phyloP scores from a whole-genome alignment of 306 rosid species.

The Fragaria iinumae region DNA sequence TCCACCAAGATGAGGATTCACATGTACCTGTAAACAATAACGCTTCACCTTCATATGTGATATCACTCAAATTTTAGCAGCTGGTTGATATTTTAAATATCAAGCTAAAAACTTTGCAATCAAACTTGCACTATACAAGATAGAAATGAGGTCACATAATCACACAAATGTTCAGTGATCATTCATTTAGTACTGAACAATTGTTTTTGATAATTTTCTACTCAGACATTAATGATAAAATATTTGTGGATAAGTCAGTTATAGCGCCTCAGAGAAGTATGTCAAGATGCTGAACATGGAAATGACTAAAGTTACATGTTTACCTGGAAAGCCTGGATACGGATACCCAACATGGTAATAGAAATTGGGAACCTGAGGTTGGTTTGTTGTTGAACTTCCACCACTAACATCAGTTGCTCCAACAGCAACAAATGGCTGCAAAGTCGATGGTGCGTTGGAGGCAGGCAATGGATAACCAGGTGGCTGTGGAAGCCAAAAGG shows the following conservation, averaged over 20 bases:
- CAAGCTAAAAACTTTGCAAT: neutral
- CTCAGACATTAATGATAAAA: neutral
- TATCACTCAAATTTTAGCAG: constrained; percentile 1
- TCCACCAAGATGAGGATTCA: constrained; percentile 45
- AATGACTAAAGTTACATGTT: constrained; percentile 18
- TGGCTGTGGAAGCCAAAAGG: constrained; percentile 38
- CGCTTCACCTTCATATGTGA: constrained; percentile 10
- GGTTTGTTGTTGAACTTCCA: constrained; percentile 36
- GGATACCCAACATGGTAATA: constrained; percentile 42
- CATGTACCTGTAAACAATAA: constrained; percentile 44
- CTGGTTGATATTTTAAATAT: neutral
- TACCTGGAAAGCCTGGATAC: constrained; percentile 48
- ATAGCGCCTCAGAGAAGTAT: neutral
- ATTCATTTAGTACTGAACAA: neutral
- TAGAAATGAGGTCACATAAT: neutral
- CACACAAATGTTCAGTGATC: neutral
- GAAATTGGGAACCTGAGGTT: constrained; percentile 37
- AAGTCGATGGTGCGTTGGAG: constrained; percentile 23
- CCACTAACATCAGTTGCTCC: constrained; percentile 26
- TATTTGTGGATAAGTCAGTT: neutral
- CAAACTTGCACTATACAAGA: neutral
- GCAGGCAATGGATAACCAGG: constrained; percentile 27
- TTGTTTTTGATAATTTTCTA: neutral
- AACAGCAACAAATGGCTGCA: constrained; percentile 20
- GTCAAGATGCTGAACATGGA: neutral